Conservation (phyloP, 2,329 filamentous ascomycete species). For the Sphaerulina vaccinii region DNA sequence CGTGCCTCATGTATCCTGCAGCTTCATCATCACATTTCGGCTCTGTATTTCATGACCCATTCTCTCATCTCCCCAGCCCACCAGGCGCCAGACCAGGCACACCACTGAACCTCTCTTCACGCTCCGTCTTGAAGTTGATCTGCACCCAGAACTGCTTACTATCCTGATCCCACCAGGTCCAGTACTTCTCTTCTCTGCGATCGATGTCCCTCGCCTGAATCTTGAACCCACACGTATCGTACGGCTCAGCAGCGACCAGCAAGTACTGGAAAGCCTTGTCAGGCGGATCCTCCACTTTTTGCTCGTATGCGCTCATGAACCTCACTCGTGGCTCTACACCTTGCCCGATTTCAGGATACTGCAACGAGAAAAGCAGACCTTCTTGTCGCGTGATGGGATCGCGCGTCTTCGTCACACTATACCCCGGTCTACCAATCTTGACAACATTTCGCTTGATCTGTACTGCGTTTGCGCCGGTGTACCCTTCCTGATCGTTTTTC, state of each 20-base stretch:
- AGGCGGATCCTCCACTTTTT: constrained; percentile 86
- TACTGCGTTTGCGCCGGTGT: constrained; percentile 71
- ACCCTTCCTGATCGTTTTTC: constrained; percentile 51
- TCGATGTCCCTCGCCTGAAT: constrained; percentile 91
- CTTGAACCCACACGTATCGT: constrained; percentile 97
- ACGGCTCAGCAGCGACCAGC: constrained; percentile 91
- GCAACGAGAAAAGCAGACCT: constrained; percentile 90
- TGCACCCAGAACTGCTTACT: constrained; percentile 97
- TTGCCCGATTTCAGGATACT: constrained; percentile 84
- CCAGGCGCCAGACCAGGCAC: constrained; percentile 62
- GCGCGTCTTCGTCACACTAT: constrained; percentile 95
- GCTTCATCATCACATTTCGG: not conserved
- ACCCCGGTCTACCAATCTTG: constrained; percentile 94
- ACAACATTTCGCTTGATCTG: constrained; percentile 75
- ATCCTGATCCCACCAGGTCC: constrained; percentile 93
- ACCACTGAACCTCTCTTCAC: constrained; percentile 80
- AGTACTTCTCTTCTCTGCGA: constrained; percentile 82
- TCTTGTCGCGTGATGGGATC: constrained; percentile 86
- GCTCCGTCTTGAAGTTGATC: constrained; percentile 96
- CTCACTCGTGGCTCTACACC: constrained; percentile 78
- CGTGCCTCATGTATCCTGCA: not conserved
- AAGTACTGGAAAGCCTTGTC: constrained; percentile 95
- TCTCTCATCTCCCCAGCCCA: constrained; percentile 24
- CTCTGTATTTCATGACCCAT: not conserved
- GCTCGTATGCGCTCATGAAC: constrained; percentile 97